phyloP scores from a whole-genome alignment of 2,329 filamentous ascomycete species.

The Fusarium clavum region DNA sequence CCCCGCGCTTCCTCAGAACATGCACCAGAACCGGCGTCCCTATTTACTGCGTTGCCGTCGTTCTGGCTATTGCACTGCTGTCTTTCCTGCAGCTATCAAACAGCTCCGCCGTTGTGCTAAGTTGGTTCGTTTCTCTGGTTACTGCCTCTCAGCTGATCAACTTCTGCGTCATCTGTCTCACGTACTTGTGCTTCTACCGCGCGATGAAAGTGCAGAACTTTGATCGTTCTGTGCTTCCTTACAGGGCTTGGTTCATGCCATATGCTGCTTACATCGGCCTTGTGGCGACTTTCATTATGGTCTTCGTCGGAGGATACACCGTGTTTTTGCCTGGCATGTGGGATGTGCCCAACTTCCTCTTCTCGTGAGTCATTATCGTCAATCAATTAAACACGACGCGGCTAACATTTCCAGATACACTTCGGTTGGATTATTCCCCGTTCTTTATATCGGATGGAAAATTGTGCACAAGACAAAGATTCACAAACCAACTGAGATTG shows the following conservation, averaged over 20 bases:
- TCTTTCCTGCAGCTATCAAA: slow-evolving; percentile 79
- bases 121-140: slow-evolving; percentile 76
- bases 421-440: slow-evolving; percentile 7
- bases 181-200: slow-evolving; percentile 78
- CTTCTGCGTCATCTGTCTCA: slow-evolving; percentile 75
- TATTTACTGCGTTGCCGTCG: slow-evolving; percentile 75
- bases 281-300: slow-evolving; percentile 74
- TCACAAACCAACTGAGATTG: slow-evolving; percentile 1
- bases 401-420: slow-evolving; percentile 3
- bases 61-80: slow-evolving; percentile 75
- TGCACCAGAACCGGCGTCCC: slow-evolving; percentile 77
- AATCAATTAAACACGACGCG: accelerated
- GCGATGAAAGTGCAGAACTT: slow-evolving; percentile 77
- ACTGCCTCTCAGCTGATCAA: slow-evolving; percentile 82
- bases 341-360: slow-evolving; percentile 77
- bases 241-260: slow-evolving; percentile 76
- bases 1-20: slow-evolving; percentile 67
- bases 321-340: slow-evolving; percentile 78
- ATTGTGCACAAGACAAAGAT: slow-evolving; percentile 19
- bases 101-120: slow-evolving; percentile 73
- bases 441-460: slow-evolving; percentile 19
- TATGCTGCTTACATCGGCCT: slow-evolving; percentile 77
- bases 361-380: slow-evolving; percentile 63
- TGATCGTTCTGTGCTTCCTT: slow-evolving; percentile 74
- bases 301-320: slow-evolving; percentile 79